A percentile compares a stretch with the other conserved stretches of the same genome.
Evolutionary conservation across 1,284 basidiomycete species (phyloP).

Genomic region (Bondarzewia mesenterica): DNA sequence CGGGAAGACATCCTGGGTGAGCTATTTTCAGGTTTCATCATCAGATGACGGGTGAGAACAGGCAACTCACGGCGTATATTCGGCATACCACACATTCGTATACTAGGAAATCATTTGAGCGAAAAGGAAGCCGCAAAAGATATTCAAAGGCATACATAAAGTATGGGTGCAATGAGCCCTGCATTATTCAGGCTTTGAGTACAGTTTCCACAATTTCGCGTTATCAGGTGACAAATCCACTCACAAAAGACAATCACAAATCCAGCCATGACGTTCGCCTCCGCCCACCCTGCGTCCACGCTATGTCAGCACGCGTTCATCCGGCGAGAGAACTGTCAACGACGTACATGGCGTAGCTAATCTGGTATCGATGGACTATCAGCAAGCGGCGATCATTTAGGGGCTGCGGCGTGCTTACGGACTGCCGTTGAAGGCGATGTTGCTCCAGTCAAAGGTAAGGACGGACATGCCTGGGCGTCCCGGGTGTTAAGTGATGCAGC

Average conservation of each 20-base stretch:
- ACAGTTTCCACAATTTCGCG: neutral
- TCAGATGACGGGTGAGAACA: neutral
- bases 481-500: neutral
- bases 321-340: neutral
- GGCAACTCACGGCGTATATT: constrained; percentile 29
- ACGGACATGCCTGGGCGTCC: constrained; percentile 43
- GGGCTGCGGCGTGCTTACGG: constrained; percentile 25
- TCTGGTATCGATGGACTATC: constrained; percentile 6
- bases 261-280: constrained; percentile 74
- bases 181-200: neutral
- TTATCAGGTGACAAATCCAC: constrained; percentile 3
- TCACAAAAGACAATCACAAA: constrained; percentile 71
- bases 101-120: constrained; percentile 24
- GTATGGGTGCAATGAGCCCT: constrained; percentile 62
- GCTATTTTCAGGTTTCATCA: neutral
- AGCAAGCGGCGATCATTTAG: neutral
- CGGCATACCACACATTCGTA: constrained; percentile 53
- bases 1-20: constrained; percentile 41
- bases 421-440: constrained; percentile 54
- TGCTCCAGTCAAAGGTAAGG: constrained; percentile 71
- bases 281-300: constrained; percentile 47
- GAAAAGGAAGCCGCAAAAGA: neutral
- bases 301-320: constrained; percentile 2
- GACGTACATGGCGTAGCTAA: constrained; percentile 25
- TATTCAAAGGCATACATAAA: constrained; percentile 32